Conservation (phyloP, 805 yeast genomes). For the Saccharomycopsis oosterbeekiorum region DNA sequence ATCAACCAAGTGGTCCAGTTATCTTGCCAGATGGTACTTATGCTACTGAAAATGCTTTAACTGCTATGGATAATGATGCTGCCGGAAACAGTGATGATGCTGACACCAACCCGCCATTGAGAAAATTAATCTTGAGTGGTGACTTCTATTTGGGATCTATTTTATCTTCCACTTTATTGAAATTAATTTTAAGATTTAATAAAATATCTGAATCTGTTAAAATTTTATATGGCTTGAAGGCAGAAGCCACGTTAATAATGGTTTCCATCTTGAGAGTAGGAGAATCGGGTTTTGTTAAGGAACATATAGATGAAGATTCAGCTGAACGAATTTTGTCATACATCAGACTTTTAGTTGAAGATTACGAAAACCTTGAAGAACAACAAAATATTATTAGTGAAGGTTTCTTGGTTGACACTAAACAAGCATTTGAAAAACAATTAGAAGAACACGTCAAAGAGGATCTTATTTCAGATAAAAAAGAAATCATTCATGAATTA, state of each 20-base stretch:
- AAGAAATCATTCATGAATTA: constrained; percentile 40
- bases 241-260: constrained; percentile 89
- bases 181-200: constrained; percentile 70
- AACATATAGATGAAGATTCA: constrained; percentile 90
- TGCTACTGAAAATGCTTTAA: constrained; percentile 85
- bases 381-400: constrained; percentile 37
- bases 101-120: constrained; percentile 56
- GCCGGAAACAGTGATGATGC: constrained; percentile 28
- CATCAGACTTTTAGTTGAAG: constrained; percentile 67
- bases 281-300: constrained; percentile 55
- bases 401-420: constrained; percentile 83
- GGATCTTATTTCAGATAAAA: constrained; percentile 36
- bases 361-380: constrained; percentile 34
- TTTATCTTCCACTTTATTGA: constrained; percentile 77
- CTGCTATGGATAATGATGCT: constrained; percentile 34
- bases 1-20: constrained; percentile 50
- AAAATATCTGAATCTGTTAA: constrained; percentile 44
- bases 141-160: constrained; percentile 89
- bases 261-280: constrained; percentile 88
- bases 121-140: constrained; percentile 74
- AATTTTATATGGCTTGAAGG: constrained; percentile 72
- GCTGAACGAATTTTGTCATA: constrained; percentile 90
- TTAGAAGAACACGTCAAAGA: constrained; percentile 33
- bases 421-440: constrained; percentile 70
- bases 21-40: constrained; percentile 98